Evolutionary conservation across 208 protist genomes (phyloP), one percentile per base, ranked within the genome.

Genomic region (Leptomonas pyrrhocoris): DNA sequence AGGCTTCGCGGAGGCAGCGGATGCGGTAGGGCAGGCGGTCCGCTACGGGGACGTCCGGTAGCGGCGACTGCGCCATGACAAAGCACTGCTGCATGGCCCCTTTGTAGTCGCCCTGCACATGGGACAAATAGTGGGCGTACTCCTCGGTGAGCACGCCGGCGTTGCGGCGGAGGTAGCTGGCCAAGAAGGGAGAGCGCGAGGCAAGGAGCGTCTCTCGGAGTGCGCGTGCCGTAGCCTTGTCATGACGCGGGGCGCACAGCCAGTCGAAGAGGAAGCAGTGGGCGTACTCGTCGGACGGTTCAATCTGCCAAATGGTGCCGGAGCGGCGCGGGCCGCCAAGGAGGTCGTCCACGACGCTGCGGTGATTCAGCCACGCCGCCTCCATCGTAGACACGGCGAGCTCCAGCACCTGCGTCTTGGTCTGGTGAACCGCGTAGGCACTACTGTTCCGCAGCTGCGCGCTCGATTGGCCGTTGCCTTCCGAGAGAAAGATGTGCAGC

Each of bases 181-280:
- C 81, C 28, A 96, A 64, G 66, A 93, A 93, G 13, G 83, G 81
- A 27, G 92, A 96, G 25, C 73, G 81, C 38, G 79, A 68, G 13
- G 75, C 67, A 8, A 90, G 72, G 23, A 96, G 77, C 2, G 89
- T 93, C 18, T 89, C 84, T 8, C 80, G 84, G n/a, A 96, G 76
- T 65, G 76, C 74, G 50, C 76, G 69, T 30, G 73, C 65, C 15
- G 90, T 83, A 16, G 60, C 70, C 7, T 54, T 31, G 69, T 94
- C 89, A 6, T 90, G 79, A 21, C 92, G 87, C 0, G 86, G 88
- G 13, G 81, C 74, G 43, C 74, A 81, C 50, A 96, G 74, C 86
- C 90, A 96, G 66, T 93, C 89, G 64, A 96, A 93, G 38, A 96
- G 76, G 54, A 87, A 89, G 67, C 81, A 92, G 72, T 96, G 92